Evolutionary conservation across 2,329 filamentous ascomycete genomes (phyloP).

Genomic region (Meredithiella fracta): DNA sequence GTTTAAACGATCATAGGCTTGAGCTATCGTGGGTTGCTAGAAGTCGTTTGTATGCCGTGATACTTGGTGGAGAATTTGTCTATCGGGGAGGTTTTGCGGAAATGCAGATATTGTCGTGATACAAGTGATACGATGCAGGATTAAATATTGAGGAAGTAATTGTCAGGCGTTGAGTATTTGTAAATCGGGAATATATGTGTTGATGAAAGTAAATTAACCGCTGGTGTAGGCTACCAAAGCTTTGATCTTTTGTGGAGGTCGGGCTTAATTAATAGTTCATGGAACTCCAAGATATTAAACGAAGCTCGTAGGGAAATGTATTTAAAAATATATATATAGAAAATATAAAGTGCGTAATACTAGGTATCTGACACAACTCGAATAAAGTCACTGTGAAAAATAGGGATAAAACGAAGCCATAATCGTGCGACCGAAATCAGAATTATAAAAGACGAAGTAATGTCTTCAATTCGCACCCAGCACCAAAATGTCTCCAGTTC

Average conservation of each 20-base stretch:
- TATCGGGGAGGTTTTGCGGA: background rate
- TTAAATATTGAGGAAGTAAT: background rate
- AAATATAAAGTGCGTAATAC: constrained; percentile 3
- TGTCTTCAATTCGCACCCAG: too few species aligned
- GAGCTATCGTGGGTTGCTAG: background rate
- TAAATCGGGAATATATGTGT: background rate
- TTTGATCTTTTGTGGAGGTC: background rate
- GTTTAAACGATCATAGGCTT: background rate
- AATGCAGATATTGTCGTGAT: background rate
- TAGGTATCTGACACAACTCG: too few species aligned
- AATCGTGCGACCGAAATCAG: too few species aligned
- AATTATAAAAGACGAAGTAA: too few species aligned
- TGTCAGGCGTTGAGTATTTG: background rate
- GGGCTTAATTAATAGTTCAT: background rate
- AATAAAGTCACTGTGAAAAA: too few species aligned
- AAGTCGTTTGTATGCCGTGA: background rate
- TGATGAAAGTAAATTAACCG: background rate
- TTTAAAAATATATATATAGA: constrained; percentile 7
- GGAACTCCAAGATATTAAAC: background rate
- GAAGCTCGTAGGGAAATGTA: background rate
- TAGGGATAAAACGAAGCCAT: too few species aligned
- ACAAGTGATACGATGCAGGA: too few species aligned
- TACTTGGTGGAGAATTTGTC: background rate
- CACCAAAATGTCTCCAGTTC: too few species aligned
- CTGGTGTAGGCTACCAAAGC: background rate